Conservation (phyloP, 176 grass and related monocot species). For the Areca catechu region DNA sequence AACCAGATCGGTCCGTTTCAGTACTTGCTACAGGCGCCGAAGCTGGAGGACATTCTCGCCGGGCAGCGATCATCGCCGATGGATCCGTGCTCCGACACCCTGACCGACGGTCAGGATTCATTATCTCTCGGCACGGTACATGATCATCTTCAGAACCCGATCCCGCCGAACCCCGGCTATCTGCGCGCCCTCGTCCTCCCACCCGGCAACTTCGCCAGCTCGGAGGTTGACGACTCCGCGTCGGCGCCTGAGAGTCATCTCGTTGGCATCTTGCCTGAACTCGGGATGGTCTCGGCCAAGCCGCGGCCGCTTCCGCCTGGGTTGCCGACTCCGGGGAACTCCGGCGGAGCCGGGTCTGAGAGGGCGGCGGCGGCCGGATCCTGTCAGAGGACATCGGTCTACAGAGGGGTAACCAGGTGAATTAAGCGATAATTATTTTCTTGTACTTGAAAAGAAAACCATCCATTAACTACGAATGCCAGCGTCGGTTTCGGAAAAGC, state of each 20-base stretch:
- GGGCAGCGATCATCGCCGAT: background rate
- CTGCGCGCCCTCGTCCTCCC: background rate
- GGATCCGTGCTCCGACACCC: background rate
- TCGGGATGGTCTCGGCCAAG: background rate
- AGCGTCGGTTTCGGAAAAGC: too few relatives aligned
- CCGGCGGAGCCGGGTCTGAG: too few relatives aligned
- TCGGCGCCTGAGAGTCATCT: background rate
- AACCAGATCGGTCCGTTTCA: background rate
- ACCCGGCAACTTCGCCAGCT: background rate
- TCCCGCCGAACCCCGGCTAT: background rate
- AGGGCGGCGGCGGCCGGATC: background rate
- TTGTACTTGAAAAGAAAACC: too few relatives aligned
- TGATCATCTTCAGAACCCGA: conserved; percentile 15
- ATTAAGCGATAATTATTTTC: too few relatives aligned
- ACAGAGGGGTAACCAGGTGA: conserved; percentile 77
- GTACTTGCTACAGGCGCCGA: background rate
- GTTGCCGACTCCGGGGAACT: conserved; percentile 12
- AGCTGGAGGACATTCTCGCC: background rate
- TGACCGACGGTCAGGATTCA: background rate
- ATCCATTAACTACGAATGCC: too few relatives aligned
- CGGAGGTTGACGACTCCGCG: background rate
- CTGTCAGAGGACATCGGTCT: conserved; percentile 50
- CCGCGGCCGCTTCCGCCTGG: background rate
- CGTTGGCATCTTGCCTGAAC: background rate
- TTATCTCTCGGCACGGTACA: background rate